phyloP scores from a whole-genome alignment of 1,284 basidiomycete species.

The Apiotrichum sp. region DNA sequence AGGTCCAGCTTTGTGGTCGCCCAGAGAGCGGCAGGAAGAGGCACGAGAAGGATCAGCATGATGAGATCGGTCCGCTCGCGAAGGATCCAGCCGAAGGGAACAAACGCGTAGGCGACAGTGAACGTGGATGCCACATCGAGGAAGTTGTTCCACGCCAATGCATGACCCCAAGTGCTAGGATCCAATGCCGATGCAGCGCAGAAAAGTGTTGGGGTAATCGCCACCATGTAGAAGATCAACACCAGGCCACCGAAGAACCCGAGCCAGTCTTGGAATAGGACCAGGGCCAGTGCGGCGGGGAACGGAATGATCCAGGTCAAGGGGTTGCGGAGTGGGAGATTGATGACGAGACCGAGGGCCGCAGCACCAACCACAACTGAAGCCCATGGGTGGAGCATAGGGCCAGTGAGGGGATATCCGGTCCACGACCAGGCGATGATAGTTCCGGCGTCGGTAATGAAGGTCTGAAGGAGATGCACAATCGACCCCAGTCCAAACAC shows the following conservation, averaged over 20 bases:
- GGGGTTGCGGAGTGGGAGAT: slow-evolving; percentile 29
- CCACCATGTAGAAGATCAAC: slow-evolving; percentile 63
- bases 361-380: slow-evolving; percentile 64
- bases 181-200: slow-evolving; percentile 41
- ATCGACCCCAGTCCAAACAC: slow-evolving; percentile 63
- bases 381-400: slow-evolving; percentile 67
- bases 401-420: slow-evolving; percentile 72
- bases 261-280: slow-evolving; percentile 61
- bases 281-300: slow-evolving; percentile 53
- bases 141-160: slow-evolving; percentile 60
- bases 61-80: slow-evolving; percentile 71
- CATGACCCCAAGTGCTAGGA: slow-evolving; percentile 52
- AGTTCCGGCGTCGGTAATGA: slow-evolving; percentile 73
- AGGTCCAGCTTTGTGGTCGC: slow-evolving; percentile 9
- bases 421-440: slow-evolving; percentile 88
- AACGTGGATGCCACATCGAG: slow-evolving; percentile 67
- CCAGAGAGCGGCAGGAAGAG: slow-evolving; percentile 9
- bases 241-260: slow-evolving; percentile 68
- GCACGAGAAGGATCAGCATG: slow-evolving; percentile 26
- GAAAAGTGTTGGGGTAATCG: slow-evolving; percentile 58
- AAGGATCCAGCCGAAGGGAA: slow-evolving; percentile 72
- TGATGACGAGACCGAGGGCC: slow-evolving; percentile 54
- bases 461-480: slow-evolving; percentile 69
- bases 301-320: slow-evolving; percentile 3
- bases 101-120: slow-evolving; percentile 91